A percentile compares a stretch with the other conserved stretches of the same genome.
These are phyloP conservation scores for Fusarium mexicanum DNA, from an alignment of 2,329 filamentous ascomycete genomes.

Conservation along the genomic window DNA sequence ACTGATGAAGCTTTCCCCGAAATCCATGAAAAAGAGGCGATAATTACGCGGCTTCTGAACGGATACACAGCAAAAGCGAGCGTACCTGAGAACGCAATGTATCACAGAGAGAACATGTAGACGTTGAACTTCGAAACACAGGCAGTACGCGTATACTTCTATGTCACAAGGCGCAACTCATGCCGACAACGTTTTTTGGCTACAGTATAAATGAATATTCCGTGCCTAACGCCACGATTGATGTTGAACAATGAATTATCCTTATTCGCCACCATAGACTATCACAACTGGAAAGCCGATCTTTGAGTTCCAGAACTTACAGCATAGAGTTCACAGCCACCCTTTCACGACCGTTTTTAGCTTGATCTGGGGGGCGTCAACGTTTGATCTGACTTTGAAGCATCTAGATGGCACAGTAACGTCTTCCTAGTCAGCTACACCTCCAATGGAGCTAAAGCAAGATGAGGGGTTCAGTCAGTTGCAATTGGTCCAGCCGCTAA, in stretches of 20 bases:
- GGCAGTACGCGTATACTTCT: neutral
- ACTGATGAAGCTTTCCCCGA: neutral
- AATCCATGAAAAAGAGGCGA: neutral
- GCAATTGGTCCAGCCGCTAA: neutral
- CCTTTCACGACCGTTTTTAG: slow-evolving; percentile 6
- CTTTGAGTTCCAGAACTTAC: neutral
- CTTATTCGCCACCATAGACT: slow-evolving; percentile 1
- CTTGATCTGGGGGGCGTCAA: neutral
- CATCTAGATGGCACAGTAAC: neutral
- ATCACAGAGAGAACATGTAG: neutral
- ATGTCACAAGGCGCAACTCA: neutral
- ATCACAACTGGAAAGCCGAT: slow-evolving; percentile 1
- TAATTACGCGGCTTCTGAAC: neutral
- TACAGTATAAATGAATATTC: neutral
- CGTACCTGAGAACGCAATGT: neutral
- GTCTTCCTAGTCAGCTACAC: neutral
- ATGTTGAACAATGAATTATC: slow-evolving; percentile 4
- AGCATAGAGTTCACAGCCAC: neutral
- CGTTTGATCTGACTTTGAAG: slow-evolving; percentile 3
- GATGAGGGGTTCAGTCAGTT: slow-evolving; percentile 6
- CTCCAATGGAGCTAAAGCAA: neutral
- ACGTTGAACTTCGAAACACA: neutral
- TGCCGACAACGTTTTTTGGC: neutral
- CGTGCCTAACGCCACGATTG: neutral
- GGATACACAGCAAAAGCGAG: neutral